Evolutionary conservation across 495 filamentous ascomycete species (phyloP).

Genomic region (Penicillium bialowiezense): DNA sequence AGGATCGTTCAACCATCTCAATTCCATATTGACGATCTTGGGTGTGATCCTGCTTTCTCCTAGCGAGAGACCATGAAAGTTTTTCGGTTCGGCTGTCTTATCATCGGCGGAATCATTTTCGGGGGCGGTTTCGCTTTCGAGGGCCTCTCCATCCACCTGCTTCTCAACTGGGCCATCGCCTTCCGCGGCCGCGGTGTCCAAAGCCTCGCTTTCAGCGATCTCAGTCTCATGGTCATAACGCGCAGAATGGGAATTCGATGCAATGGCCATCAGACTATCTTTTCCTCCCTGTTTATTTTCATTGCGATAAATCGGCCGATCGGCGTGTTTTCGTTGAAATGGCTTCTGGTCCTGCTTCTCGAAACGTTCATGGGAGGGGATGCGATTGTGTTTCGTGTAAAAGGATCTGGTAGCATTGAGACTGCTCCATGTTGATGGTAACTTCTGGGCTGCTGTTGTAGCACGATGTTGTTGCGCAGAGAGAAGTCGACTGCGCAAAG

Average conservation of each 20-base stretch:
- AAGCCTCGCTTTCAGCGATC: not conserved
- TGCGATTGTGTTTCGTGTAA: too few species aligned
- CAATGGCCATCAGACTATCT: conserved; percentile 21
- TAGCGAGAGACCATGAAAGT: not conserved
- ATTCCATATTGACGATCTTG: conserved; percentile 44
- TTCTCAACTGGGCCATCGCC: not conserved
- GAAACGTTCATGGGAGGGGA: too few species aligned
- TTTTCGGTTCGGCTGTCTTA: not conserved
- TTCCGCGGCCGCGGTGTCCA: not conserved
- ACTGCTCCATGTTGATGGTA: not conserved
- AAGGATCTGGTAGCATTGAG: too few species aligned
- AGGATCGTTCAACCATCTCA: conserved; percentile 66
- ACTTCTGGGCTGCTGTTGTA: not conserved
- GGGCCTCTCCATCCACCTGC: too few species aligned
- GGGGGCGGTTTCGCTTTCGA: not conserved
- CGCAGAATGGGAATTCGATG: not conserved
- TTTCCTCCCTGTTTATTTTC: not conserved
- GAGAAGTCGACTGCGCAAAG: conserved; percentile 22
- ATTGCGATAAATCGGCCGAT: not conserved
- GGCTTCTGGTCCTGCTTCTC: not conserved
- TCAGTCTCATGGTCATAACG: not conserved
- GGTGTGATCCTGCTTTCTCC: conserved; percentile 6
- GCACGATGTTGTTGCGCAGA: conserved; percentile 10
- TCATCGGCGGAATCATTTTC: not conserved
- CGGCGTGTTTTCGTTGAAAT: not conserved